Base-by-base conservation (phyloP, 495 filamentous ascomycete species). In the Aspergillus cristatus region DNA sequence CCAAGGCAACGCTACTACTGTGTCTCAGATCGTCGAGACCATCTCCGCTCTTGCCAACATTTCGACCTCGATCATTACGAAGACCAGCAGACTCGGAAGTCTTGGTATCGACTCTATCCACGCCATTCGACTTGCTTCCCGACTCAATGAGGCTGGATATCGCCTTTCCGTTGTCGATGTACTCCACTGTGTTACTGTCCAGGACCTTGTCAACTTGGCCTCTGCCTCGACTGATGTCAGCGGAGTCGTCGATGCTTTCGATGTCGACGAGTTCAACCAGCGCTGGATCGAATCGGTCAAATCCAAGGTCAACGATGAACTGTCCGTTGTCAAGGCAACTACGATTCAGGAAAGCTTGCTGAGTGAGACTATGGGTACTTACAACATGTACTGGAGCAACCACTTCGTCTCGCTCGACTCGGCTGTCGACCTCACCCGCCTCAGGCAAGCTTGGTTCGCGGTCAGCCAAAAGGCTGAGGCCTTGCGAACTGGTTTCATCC, bases 401-500 rank as follows among this genome's bases (percentile, higher is more conserved):
- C 47, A 47, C 8, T 51, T 56, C 26, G 54, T 59, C 30, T 38
- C 40, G 8, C 49, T 94, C 2, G 44, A 58, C 7, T 39, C 53
- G 0, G 38, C 58, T 0, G 57, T 76, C 2, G 71, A 88, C 48
- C 16, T 79, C 1, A 20, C 50, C 1, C 65, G 55, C 14, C 60
- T 89, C 2, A 68, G 68, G 35, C 38, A 48, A 11, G 79, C 85
- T 2, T 84, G 80, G 72, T 47, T 58, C n/a, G 52, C 46, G 0
- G 78, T 84, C 7, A 61, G 80, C 26, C 48, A 63, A 1, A 50
- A 60, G 2, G 75, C 70, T 2, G 75, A 83, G 8, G 83, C 87
- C 13, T 62, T 90, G 14, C 70, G 83, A 10, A 87, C 81, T 6
- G 63, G 58, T 1, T 91, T 93, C 48, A 44, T 74, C 20, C 55